These are phyloP conservation scores for Ilyonectria robusta DNA, from an alignment of 2,329 filamentous ascomycete genomes.

Conservation along the genomic window DNA sequence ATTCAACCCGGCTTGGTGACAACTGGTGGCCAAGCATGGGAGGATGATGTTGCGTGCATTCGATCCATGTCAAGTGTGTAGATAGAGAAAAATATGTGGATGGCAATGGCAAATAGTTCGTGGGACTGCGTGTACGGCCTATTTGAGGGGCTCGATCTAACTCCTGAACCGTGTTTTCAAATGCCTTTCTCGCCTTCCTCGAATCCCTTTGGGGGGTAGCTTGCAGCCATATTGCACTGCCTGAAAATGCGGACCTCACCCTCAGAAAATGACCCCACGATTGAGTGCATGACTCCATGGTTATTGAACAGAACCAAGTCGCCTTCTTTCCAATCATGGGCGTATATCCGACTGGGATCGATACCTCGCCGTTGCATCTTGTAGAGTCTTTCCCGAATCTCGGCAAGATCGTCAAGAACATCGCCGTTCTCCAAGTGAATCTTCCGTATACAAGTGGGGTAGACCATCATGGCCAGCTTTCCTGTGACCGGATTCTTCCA, in stretches of 20 bases:
- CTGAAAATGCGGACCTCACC: slow-evolving; percentile 16
- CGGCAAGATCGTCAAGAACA: neutral
- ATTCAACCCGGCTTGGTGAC: too few species aligned
- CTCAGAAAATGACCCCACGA: slow-evolving; percentile 11
- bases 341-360: neutral
- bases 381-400: slow-evolving; percentile 4
- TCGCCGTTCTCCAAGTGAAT: slow-evolving; percentile 13
- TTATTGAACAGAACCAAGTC: slow-evolving; percentile 21
- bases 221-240: slow-evolving; percentile 21
- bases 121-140: too few species aligned
- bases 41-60: too few species aligned
- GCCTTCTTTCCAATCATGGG: slow-evolving; percentile 16
- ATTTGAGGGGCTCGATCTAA: too few species aligned
- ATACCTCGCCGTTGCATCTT: slow-evolving; percentile 13
- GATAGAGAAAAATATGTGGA: too few species aligned
- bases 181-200: too few species aligned
- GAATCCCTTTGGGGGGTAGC: neutral
- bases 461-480: slow-evolving; percentile 10
- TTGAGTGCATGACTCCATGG: slow-evolving; percentile 21
- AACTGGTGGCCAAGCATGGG: too few species aligned
- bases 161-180: too few species aligned
- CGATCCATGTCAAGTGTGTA: too few species aligned
- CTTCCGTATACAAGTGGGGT: slow-evolving; percentile 10
- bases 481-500: slow-evolving; percentile 15
- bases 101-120: too few species aligned